Base-by-base conservation (phyloP, 352 stramenopile genomes). In the Phytophthora megakarya region DNA sequence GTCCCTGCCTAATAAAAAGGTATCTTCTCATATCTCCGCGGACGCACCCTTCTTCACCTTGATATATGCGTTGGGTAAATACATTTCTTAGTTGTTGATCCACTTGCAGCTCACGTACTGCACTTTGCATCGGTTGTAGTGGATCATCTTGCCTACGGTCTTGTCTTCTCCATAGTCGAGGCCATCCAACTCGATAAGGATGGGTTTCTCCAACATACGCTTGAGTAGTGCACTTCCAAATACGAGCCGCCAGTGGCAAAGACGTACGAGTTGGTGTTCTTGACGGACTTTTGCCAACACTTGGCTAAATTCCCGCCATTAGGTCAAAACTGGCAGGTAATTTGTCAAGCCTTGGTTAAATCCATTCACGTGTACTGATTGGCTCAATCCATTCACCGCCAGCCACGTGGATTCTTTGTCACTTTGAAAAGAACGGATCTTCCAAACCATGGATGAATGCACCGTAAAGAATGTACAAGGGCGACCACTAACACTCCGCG, bases 91-190 rank as follows among this genome's bases (percentile, higher is more conserved):
- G 65, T 92, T 92, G 68, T 92, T 92, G 67, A 92, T 90, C 83
- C 83, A 92, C 72, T 92, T 92, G 76, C 83, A 92, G 70, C 81
- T 92, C 62, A 92, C 81, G 63, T 89, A 89, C 74, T 92, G 77
- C 28, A 88, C 83, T 23, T 81, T 65, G 62, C 83, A 92, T 35
- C 74, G 80, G 64, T 90, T 92, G 67, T 83, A 92, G 65, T 90
- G 81, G 67, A 92, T 83, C 83, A 92, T 92, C 70, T 92, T 92
- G 50, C 83, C 83, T 42, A 92, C 72, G 9, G 76, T 92, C 67
- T 92, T 92, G 70, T 92, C 83, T 44, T 92, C 83, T 22, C 83
- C 83, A 54, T 76, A 89, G 65, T 92, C 83, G 19, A 92, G 75
- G 5, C 83, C 83, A 19, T 86, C 76, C 33, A 86, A 33, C 48